A percentile compares a stretch with the other conserved stretches of the same genome.
These are phyloP conservation scores for Hydrangea macrophylla DNA, from an alignment of 148 eudicot genomes.

Conservation along the genomic window DNA sequence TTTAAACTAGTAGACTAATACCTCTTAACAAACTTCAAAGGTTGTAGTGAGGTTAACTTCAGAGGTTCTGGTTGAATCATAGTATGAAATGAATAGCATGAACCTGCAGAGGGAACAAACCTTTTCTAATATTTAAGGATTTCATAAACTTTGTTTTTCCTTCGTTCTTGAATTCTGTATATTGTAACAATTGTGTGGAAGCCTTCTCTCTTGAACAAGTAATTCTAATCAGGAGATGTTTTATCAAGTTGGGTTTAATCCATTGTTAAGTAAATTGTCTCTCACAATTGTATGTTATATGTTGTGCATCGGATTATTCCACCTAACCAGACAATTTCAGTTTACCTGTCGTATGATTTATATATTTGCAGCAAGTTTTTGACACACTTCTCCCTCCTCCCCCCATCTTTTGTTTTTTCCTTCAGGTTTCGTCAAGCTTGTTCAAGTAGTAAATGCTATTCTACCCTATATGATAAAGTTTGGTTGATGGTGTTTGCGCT, in stretches of 20 bases:
- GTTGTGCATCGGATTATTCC: background rate
- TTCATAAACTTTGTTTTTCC: too few relatives aligned
- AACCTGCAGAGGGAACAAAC: too few relatives aligned
- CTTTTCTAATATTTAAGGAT: too few relatives aligned
- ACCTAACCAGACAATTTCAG: background rate
- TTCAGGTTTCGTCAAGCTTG: slow-evolving; percentile 43
- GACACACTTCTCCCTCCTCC: background rate
- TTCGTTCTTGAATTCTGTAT: too few relatives aligned
- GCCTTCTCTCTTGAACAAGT: too few relatives aligned
- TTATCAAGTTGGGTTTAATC: background rate
- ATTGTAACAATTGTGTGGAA: too few relatives aligned
- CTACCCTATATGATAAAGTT: background rate
- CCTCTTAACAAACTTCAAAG: too few relatives aligned
- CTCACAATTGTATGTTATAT: background rate
- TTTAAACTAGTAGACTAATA: too few relatives aligned
- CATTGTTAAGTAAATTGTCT: background rate
- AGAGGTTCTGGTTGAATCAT: too few relatives aligned
- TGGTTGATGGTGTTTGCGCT: background rate
- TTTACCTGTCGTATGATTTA: background rate
- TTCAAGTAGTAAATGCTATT: slow-evolving; percentile 24
- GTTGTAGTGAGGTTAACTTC: background rate
- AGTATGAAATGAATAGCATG: too few relatives aligned
- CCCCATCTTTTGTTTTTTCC: background rate
- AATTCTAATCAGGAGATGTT: too few relatives aligned
- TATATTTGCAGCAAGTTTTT: slow-evolving; percentile 5